Evolutionary conservation across 768 basidiomycete species (phyloP).

Genomic region (Mycena vitilis): DNA sequence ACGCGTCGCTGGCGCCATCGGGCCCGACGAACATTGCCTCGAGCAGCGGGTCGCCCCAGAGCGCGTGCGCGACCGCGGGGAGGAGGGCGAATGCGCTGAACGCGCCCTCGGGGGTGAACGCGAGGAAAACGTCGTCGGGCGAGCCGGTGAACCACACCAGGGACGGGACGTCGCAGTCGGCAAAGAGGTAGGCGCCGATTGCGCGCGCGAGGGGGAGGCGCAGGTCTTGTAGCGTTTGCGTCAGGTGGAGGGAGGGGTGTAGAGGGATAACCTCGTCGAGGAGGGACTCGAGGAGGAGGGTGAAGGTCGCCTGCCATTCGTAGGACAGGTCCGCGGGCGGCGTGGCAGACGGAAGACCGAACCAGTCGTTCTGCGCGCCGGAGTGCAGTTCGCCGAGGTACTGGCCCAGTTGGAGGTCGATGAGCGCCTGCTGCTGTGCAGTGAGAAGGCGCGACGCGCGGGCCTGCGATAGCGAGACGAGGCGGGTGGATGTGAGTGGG

Average conservation of each 20-base stretch:
- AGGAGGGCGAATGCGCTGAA: conserved; percentile 58
- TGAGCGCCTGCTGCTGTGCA: conserved; percentile 51
- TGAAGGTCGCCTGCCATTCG: conserved; percentile 84
- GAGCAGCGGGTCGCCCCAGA: conserved; percentile 84
- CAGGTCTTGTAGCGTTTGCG: conserved; percentile 44
- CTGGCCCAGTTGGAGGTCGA: conserved; percentile 73
- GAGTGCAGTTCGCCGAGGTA: conserved; percentile 73
- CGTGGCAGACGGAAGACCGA: conserved; percentile 58
- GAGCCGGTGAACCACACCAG: conserved; percentile 73
- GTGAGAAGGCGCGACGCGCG: conserved; percentile 50
- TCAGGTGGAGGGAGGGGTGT: conserved; percentile 49
- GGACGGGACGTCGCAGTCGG: conserved; percentile 79
- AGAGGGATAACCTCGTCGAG: conserved; percentile 54
- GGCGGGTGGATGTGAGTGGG: conserved; percentile 48
- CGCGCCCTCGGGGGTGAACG: conserved; percentile 38
- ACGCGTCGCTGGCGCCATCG: conserved; percentile 55
- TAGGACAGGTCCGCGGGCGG: conserved; percentile 58
- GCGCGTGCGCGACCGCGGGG: conserved; percentile 62
- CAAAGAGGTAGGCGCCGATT: conserved; percentile 80
- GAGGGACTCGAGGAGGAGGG: conserved; percentile 64
- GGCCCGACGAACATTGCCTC: conserved; percentile 67
- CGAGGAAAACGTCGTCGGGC: conserved; percentile 68
- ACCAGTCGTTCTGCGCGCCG: conserved; percentile 81
- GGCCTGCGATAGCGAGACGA: conserved; percentile 53
- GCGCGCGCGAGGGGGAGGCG: conserved; percentile 70